These are phyloP conservation scores for Ceratobasidium sp. DNA, from an alignment of 1,284 basidiomycete genomes.

Conservation along the genomic window DNA sequence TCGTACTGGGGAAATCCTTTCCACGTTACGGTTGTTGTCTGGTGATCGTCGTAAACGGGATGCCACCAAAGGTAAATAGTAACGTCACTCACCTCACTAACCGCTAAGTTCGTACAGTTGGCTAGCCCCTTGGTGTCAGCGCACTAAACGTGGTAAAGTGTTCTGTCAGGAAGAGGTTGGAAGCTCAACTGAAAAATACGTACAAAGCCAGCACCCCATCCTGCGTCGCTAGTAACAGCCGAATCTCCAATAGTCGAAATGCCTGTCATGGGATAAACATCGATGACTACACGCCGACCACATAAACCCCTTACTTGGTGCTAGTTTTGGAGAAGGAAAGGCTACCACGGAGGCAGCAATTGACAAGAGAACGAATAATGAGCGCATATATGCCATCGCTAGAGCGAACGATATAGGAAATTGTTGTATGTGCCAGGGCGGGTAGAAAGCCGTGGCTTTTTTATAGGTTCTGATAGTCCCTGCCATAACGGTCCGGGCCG, in stretches of 20 bases:
- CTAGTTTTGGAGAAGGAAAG: neutral
- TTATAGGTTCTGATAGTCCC: neutral
- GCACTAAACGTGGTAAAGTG: constrained; percentile 8
- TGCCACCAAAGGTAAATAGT: neutral
- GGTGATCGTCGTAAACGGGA: neutral
- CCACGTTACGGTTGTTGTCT: constrained; percentile 39
- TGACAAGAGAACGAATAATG: constrained; percentile 8
- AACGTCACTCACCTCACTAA: constrained; percentile 24
- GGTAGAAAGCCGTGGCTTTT: neutral
- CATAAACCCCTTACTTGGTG: constrained; percentile 16
- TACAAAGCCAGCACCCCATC: constrained; percentile 43
- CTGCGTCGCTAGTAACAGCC: constrained; percentile 31
- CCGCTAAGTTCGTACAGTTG: constrained; percentile 35
- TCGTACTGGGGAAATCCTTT: constrained; percentile 27
- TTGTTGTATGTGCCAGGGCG: neutral
- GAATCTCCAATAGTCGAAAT: constrained; percentile 37
- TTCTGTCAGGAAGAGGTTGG: neutral
- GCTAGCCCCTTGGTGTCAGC: constrained; percentile 28
- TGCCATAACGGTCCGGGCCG: constrained; percentile 4
- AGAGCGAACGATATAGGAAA: neutral
- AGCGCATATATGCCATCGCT: neutral
- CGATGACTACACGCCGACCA: neutral
- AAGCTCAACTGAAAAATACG: neutral
- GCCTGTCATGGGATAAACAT: neutral
- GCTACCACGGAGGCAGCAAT: constrained; percentile 5